phyloP scores from a whole-genome alignment of 2,329 filamentous ascomycete species.

The Alternaria longipes region DNA sequence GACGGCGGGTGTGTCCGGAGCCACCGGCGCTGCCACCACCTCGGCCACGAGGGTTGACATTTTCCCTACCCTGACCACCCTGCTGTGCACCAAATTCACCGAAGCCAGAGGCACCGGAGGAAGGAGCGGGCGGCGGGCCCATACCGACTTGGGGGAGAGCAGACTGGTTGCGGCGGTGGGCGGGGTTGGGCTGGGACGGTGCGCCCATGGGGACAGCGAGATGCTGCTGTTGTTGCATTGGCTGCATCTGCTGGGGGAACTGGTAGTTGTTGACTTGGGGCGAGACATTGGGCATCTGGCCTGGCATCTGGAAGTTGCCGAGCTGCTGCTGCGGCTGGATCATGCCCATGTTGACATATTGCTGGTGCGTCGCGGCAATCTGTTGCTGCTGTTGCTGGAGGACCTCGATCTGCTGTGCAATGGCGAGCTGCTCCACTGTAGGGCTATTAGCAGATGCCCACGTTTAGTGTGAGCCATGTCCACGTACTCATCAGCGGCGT shows the following conservation, averaged over 20 bases:
- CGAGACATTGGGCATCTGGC: conserved; percentile 78
- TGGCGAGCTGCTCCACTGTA: conserved; percentile 93
- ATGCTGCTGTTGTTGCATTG: conserved; percentile 63
- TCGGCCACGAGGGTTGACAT: conserved; percentile 74
- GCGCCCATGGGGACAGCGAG: conserved; percentile 77
- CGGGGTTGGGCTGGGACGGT: conserved; percentile 74
- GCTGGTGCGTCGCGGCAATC: conserved; percentile 94
- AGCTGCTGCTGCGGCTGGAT: conserved; percentile 85
- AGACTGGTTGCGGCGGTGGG: conserved; percentile 98
- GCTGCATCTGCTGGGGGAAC: conserved; percentile 74
- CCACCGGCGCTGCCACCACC: conserved; percentile 73
- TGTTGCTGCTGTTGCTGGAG: conserved; percentile 98
- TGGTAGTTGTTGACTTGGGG: conserved; percentile 84
- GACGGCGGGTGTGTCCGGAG: conserved; percentile 85
- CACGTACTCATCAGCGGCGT: conserved; percentile 97
- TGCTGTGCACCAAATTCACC: conserved; percentile 76
- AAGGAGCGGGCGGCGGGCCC: conserved; percentile 91
- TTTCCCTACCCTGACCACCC: conserved; percentile 69
- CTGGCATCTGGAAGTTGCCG: conserved; percentile 66
- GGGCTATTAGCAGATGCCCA: conserved; percentile 33
- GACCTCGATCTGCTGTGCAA: conserved; percentile 97
- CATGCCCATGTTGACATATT: conserved; percentile 98
- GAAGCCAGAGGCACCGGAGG: conserved; percentile 86
- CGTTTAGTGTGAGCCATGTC: conserved; percentile 13
- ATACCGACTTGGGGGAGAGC: conserved; percentile 92